These are phyloP conservation scores for Ophiosphaerella herpotricha DNA, from an alignment of 2,329 filamentous ascomycete species.

Conservation along the genomic window DNA sequence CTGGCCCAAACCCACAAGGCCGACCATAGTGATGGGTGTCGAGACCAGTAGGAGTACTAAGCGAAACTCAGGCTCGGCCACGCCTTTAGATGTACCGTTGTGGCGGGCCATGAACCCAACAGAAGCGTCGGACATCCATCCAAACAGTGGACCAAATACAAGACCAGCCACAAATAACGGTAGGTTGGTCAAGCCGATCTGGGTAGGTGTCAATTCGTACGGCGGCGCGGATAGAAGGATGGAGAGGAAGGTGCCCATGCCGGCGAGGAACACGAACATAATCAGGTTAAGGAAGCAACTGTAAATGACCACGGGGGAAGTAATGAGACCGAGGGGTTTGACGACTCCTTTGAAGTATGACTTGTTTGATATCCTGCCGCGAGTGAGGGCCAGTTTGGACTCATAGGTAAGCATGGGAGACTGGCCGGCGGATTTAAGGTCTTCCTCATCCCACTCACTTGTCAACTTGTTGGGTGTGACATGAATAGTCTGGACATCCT, in stretches of 20 bases:
- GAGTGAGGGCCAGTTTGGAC: conserved; percentile 7
- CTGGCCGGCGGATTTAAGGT: conserved; percentile 5
- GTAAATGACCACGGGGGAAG: conserved; percentile 14
- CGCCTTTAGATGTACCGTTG: conserved; percentile 14
- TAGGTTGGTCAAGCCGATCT: conserved; percentile 18
- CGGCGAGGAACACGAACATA: conserved; percentile 13
- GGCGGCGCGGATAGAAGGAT: conserved; percentile 15
- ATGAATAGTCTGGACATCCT: conserved; percentile 3
- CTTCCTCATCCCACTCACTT: conserved; percentile 10
- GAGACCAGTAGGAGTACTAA: conserved; percentile 13
- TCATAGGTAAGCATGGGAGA: conserved; percentile 6
- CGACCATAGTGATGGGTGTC: conserved; percentile 11
- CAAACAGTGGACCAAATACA: conserved; percentile 10
- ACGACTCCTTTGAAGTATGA: conserved; percentile 16
- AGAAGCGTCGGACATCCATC: conserved; percentile 15
- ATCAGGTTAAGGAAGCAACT: conserved; percentile 16
- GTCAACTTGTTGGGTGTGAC: conserved; percentile 7
- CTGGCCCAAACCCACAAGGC: conserved; percentile 10
- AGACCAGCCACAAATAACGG: conserved; percentile 13
- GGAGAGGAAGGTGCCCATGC: conserved; percentile 13
- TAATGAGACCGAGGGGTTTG: conserved; percentile 14
- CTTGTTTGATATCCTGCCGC: conserved; percentile 10
- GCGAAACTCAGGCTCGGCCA: conserved; percentile 18
- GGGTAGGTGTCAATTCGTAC: conserved; percentile 11
- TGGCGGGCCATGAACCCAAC: conserved; percentile 12